phyloP scores from a whole-genome alignment of 176 grass and related monocot genomes.

The Ananas comosus region DNA sequence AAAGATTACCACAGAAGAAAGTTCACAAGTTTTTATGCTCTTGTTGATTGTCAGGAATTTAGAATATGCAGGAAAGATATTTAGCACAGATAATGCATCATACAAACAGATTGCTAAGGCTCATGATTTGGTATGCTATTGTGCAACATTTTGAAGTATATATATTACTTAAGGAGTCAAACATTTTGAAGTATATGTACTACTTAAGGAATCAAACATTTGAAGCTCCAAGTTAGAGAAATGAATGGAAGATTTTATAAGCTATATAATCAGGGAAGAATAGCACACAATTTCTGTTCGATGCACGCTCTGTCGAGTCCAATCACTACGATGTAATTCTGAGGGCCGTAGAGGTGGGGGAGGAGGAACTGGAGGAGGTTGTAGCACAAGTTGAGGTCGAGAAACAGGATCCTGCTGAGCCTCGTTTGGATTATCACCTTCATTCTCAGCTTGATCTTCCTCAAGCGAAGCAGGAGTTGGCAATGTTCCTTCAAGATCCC shows the following conservation, averaged over 20 bases:
- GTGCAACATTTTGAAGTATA: too few species aligned
- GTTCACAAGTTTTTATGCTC: background rate
- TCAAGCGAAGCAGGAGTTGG: conserved; percentile 7
- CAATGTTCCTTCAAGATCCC: conserved; percentile 37
- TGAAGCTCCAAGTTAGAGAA: too few species aligned
- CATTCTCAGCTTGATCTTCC: conserved; percentile 20
- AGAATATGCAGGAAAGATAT: background rate
- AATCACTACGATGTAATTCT: conserved; percentile 29
- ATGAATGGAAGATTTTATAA: too few species aligned
- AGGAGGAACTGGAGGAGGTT: conserved; percentile 20
- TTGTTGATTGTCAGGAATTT: background rate
- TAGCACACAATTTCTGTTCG: conserved; percentile 36
- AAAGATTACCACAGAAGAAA: background rate
- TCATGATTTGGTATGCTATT: too few species aligned
- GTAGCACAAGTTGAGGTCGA: conserved; percentile 13
- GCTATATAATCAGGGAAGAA: background rate
- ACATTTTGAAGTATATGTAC: too few species aligned
- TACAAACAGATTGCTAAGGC: too few species aligned
- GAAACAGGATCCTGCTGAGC: conserved; percentile 13
- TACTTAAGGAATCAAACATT: too few species aligned
- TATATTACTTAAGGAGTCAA: too few species aligned
- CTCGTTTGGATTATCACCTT: conserved; percentile 13
- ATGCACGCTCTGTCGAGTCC: conserved; percentile 40
- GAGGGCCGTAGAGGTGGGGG: conserved; percentile 35
- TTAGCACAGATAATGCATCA: too few species aligned